Conservation (phyloP, 108 stramenopile genomes). For the Pseudonitzschia delicatissima region DNA sequence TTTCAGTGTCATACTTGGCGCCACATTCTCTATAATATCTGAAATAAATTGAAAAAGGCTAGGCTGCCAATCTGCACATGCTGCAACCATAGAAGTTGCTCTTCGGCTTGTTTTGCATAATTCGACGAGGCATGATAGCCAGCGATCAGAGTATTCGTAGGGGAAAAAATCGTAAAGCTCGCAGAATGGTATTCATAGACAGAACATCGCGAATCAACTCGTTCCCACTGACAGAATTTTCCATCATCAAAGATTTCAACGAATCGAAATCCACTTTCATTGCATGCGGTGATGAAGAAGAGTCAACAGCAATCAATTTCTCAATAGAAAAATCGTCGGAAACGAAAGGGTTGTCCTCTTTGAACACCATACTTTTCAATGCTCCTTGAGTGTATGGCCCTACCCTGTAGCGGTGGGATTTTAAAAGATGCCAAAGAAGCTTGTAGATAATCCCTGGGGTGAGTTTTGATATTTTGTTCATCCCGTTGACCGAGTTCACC, state of each 20-base stretch:
- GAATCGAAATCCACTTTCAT: conserved; percentile 9
- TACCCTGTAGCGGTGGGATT: conserved; percentile 59
- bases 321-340: conserved; percentile 31
- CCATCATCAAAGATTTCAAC: conserved; percentile 1
- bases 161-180: conserved; percentile 71
- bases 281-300: conserved; percentile 2
- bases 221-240: background rate
- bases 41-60: conserved; percentile 71
- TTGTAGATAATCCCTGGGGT: conserved; percentile 68
- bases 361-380: conserved; percentile 52
- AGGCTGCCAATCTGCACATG: conserved; percentile 71
- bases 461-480: conserved; percentile 32
- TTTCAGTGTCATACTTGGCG: background rate
- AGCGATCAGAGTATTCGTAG: conserved; percentile 50
- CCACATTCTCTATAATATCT: conserved; percentile 63
- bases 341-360: conserved; percentile 25
- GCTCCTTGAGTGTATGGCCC: conserved; percentile 48
- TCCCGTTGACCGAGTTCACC: conserved; percentile 44
- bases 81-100: conserved; percentile 22
- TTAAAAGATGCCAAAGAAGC: conserved; percentile 76
- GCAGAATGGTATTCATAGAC: conserved; percentile 54
- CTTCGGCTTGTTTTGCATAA: conserved; percentile 19
- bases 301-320: conserved; percentile 37
- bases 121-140: conserved; percentile 59
- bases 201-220: conserved; percentile 38